Percentiles rank a stretch among this genome's conserved stretches.
phyloP scores from a whole-genome alignment of 2,329 filamentous ascomycete genomes.

The Mycosphaerella arachidis region DNA sequence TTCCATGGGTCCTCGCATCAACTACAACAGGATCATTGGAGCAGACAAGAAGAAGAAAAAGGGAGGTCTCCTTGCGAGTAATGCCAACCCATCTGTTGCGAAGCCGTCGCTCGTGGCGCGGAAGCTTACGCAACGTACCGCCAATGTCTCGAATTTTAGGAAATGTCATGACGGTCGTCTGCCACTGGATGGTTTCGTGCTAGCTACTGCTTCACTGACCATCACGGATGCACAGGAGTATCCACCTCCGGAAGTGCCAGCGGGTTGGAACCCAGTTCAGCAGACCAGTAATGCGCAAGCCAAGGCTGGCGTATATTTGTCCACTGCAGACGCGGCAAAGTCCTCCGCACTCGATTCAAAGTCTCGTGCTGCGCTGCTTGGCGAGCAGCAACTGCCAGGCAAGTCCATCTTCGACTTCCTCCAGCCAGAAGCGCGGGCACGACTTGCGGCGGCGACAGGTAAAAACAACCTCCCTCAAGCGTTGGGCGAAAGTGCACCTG shows the following conservation, averaged over 20 bases:
- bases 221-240: slow-evolving; percentile 50
- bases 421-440: slow-evolving; percentile 69
- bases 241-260: slow-evolving; percentile 62
- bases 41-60: slow-evolving; percentile 76
- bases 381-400: slow-evolving; percentile 74
- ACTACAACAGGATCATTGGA: slow-evolving; percentile 76
- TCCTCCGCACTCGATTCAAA: slow-evolving; percentile 70
- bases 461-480: slow-evolving; percentile 73
- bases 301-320: slow-evolving; percentile 49
- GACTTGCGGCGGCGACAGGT: slow-evolving; percentile 70
- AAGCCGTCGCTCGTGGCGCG: slow-evolving; percentile 72
- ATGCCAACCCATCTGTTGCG: slow-evolving; percentile 15
- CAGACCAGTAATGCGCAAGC: slow-evolving; percentile 29
- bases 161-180: slow-evolving; percentile 80
- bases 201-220: slow-evolving; percentile 50
- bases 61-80: slow-evolving; percentile 30
- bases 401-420: slow-evolving; percentile 97
- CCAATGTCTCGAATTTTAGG: slow-evolving; percentile 48
- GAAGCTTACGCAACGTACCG: slow-evolving; percentile 40
- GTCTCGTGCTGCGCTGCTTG: slow-evolving; percentile 71
- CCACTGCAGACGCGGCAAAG: slow-evolving; percentile 73
- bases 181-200: slow-evolving; percentile 73
- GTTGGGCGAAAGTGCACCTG: slow-evolving; percentile 65
- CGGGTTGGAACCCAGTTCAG: slow-evolving; percentile 65
- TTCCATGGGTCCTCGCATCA: slow-evolving; percentile 83